phyloP scores from a whole-genome alignment of 495 filamentous ascomycete genomes.

The Podospora comata region DNA sequence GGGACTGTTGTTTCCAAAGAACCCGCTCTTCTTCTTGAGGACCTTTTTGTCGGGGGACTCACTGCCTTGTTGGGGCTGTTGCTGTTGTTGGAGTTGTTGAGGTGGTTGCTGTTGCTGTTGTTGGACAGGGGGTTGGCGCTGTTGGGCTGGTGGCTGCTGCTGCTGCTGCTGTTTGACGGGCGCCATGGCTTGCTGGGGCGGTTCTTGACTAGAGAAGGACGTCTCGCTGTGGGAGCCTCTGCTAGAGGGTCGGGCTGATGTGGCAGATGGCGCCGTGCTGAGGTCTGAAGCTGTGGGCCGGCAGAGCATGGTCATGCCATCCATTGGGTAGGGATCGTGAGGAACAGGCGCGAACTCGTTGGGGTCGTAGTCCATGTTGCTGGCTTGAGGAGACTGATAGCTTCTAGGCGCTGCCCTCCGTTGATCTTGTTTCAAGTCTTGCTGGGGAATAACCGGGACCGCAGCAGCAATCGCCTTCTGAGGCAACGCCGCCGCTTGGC shows the following conservation, averaged over 20 bases:
- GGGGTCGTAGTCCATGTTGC: slow-evolving; percentile 47
- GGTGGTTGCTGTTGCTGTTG: slow-evolving; percentile 36
- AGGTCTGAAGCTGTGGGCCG: slow-evolving; percentile 81
- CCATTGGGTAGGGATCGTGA: slow-evolving; percentile 90
- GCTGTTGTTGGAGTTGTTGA: slow-evolving; percentile 1
- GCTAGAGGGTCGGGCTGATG: slow-evolving; percentile 74
- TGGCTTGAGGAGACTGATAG: slow-evolving; percentile 29
- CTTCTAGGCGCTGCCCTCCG: slow-evolving; percentile 15
- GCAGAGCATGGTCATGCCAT: slow-evolving; percentile 99
- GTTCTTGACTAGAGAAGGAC: slow-evolving; percentile 82
- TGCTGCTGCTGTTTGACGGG: slow-evolving; percentile 56
- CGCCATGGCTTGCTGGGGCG: slow-evolving; percentile 58
- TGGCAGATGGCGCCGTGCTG: slow-evolving; percentile 62
- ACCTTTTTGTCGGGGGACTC: slow-evolving; percentile 60
- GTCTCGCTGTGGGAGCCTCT: slow-evolving; percentile 91
- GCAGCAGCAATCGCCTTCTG: slow-evolving; percentile 45
- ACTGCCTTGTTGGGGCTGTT: slow-evolving; percentile 18
- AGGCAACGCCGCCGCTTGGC: slow-evolving; percentile 53
- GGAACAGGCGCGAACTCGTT: slow-evolving; percentile 68
- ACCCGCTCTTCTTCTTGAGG: slow-evolving; percentile 80
- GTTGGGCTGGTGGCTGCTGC: slow-evolving; percentile 36
- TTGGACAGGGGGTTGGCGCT: slow-evolving; percentile 40
- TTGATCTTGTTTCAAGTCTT: slow-evolving; percentile 22
- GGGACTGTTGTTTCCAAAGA: slow-evolving; percentile 90
- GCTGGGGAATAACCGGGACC: slow-evolving; percentile 19